Base-by-base conservation (phyloP, 116 monocot species). In the Thalassia testudinum region DNA sequence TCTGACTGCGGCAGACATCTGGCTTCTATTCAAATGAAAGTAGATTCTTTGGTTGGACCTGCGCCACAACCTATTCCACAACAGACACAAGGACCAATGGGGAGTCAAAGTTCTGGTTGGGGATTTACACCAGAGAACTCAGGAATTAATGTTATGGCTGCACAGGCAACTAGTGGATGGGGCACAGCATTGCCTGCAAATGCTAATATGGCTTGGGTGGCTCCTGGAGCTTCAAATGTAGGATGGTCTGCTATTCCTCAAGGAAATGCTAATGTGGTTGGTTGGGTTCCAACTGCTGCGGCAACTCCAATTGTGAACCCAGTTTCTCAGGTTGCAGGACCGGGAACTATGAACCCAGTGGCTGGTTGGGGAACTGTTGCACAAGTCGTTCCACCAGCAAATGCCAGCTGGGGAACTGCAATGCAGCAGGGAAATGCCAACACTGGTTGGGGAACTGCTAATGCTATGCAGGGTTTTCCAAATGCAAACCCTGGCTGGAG, bases 191-290 rank as follows among this genome's bases (percentile, higher is more conserved):
- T 64, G 26, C 75, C 64, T 19, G 70, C 47, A 43, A 60, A 60
- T 29, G 37, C 59, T 40, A 73, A 70, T 26, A 37, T 27, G 15
- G 26, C 15, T 1, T 43, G 25, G 7, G 42, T 18, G 75, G 26
- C 58, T 18, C 76, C 65, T 54, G 73, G 53, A 27, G 58, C 29
- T 47, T n/a, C 66, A 45, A 72, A 50, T 54, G 58, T 58, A 21
- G 64, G 59, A 52, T 79, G 79, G 82, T 61, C 34, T 37, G 15
- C 70, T 37, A 54, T 66, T 62, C 16, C 48, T 10, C 87, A 55
- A 26, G 74, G 62, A 47, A 75, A 53, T 72, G 18, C 65, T 29
- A 62, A 69, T 16, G 6, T 47, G n/a, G 24, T 61, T 14, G 65
- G 59, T 50, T 72, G 66, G 66, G 37, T 51, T 29, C 28, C 56